Evolutionary conservation across 768 basidiomycete genomes (phyloP).

Genomic region (Kondoa malvinella): DNA sequence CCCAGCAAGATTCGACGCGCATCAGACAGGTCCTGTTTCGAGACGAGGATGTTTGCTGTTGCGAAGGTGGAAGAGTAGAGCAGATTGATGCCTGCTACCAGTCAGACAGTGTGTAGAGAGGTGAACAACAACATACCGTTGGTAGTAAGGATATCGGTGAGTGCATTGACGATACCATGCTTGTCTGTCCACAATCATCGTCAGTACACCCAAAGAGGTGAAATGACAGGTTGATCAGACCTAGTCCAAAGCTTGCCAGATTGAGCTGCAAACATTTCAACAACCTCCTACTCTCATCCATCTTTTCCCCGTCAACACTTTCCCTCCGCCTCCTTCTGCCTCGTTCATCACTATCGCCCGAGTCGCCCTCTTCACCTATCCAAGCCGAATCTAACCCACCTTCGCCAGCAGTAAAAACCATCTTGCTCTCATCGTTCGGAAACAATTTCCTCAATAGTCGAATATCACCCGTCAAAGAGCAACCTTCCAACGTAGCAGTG

Average conservation of each 20-base stretch:
- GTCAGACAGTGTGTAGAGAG: neutral
- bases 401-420: constrained; percentile 46
- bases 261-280: constrained; percentile 61
- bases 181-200: constrained; percentile 39
- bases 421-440: constrained; percentile 48
- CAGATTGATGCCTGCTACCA: constrained; percentile 43
- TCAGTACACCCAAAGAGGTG: constrained; percentile 9
- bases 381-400: constrained; percentile 23
- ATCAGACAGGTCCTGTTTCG: constrained; percentile 19
- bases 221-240: constrained; percentile 37
- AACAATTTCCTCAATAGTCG: constrained; percentile 52
- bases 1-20: constrained; percentile 18
- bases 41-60: constrained; percentile 57
- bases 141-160: constrained; percentile 53
- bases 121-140: constrained; percentile 34
- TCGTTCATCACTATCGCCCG: too few relatives aligned
- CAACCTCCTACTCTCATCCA: constrained; percentile 12
- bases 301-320: neutral
- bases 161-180: constrained; percentile 58
- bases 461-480: constrained; percentile 57
- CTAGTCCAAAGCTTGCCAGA: constrained; percentile 52
- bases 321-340: constrained; percentile 13
- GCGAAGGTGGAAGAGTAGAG: constrained; percentile 64
- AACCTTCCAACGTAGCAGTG: constrained; percentile 57
- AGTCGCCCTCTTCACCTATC: constrained; percentile 34